These are phyloP conservation scores for Nicotiana rustica DNA, from an alignment of 305 asterid species.

Conservation along the genomic window DNA sequence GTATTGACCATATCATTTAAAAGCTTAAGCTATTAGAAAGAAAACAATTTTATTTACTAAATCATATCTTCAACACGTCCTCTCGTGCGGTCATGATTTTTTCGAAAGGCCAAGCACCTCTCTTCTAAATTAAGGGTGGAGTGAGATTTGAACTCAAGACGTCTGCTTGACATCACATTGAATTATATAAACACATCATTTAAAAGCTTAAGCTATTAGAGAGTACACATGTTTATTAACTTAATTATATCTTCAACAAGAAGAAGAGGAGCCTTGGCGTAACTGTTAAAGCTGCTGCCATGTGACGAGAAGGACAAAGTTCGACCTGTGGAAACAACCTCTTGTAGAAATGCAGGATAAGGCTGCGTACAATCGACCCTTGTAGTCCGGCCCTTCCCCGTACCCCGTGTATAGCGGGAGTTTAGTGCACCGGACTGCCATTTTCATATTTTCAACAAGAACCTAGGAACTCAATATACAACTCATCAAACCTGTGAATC, in stretches of 20 bases:
- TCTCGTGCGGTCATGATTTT: background rate
- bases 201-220: background rate
- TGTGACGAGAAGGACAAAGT: too few species aligned
- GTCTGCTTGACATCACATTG: background rate
- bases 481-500: background rate
- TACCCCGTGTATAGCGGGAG: too few species aligned
- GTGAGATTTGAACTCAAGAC: background rate
- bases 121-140: background rate
- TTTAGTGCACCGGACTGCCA: too few species aligned
- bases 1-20: background rate
- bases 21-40: background rate
- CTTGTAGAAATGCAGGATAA: too few species aligned
- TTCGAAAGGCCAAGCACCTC: background rate
- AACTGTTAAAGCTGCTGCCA: too few species aligned
- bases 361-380: too few species aligned
- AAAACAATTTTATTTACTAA: background rate
- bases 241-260: background rate
- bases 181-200: background rate
- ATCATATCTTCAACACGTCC: background rate
- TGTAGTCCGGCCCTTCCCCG: too few species aligned
- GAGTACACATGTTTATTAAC: background rate
- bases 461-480: background rate
- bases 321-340: too few species aligned
- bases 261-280: too few species aligned
- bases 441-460: background rate